A percentile compares a stretch with the other conserved stretches of the same genome.
Conservation (phyloP, 352 stramenopile genomes). For the Globisporangium viniferum region DNA sequence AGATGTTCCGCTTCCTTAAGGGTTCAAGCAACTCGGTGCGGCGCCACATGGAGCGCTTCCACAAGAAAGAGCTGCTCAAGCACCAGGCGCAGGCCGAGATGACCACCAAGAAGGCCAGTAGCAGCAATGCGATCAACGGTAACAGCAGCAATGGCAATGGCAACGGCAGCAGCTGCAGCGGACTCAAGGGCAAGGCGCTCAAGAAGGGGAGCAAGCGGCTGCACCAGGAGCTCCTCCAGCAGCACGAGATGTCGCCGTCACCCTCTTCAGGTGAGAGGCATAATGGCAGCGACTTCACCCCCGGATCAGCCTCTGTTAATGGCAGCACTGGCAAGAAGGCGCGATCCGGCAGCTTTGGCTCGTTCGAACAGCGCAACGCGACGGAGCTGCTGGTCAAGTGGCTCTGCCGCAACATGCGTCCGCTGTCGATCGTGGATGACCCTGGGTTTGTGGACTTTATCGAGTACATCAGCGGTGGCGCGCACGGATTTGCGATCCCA, state of each 20-base stretch:
- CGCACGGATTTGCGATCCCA: constrained; percentile 20
- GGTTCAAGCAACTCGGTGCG: constrained; percentile 58
- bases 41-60: constrained; percentile 56
- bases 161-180: not conserved
- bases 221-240: constrained; percentile 2
- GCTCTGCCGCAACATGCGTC: constrained; percentile 32
- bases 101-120: not conserved
- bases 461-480: constrained; percentile 17
- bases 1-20: constrained; percentile 53
- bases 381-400: constrained; percentile 37
- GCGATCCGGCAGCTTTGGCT: constrained; percentile 11
- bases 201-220: constrained; percentile 12
- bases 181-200: constrained; percentile 2
- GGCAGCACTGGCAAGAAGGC: constrained; percentile 10
- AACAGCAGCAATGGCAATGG: not conserved
- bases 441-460: constrained; percentile 29
- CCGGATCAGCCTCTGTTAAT: not conserved
- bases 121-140: not conserved
- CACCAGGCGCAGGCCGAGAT: constrained; percentile 24
- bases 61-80: constrained; percentile 40
- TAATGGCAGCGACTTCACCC: not conserved
- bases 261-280: constrained; percentile 4
- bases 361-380: constrained; percentile 27
- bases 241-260: not conserved
- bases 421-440: constrained; percentile 33